Evolutionary conservation across 2,329 filamentous ascomycete species (phyloP).

Genomic region (Microdochium paspali): DNA sequence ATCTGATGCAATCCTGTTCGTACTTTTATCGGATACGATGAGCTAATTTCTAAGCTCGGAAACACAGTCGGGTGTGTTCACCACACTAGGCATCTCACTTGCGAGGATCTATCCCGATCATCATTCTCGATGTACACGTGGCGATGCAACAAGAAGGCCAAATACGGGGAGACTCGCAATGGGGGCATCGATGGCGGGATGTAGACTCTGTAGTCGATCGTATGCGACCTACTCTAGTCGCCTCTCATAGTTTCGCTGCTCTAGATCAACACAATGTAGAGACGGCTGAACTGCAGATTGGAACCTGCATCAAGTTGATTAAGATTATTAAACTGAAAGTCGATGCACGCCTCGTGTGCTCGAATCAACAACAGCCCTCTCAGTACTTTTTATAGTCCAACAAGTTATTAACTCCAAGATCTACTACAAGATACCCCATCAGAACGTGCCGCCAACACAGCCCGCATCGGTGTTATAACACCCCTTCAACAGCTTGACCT

Average conservation of each 20-base stretch:
- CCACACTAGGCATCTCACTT: conserved; percentile 6
- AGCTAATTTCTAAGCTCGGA: too few species aligned
- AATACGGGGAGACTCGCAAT: conserved; percentile 2
- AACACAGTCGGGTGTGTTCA: conserved; percentile 6
- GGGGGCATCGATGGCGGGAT: conserved; percentile 5
- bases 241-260: background rate
- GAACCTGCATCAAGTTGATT: too few species aligned
- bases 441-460: background rate
- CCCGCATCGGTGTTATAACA: background rate
- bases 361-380: too few species aligned
- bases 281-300: too few species aligned
- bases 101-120: conserved; percentile 2
- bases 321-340: too few species aligned
- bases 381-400: too few species aligned
- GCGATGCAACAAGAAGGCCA: conserved; percentile 5
- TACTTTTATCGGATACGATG: too few species aligned
- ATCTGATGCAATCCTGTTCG: background rate
- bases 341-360: too few species aligned
- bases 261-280: too few species aligned
- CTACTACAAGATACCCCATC: too few species aligned
- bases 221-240: background rate
- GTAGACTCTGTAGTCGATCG: conserved; percentile 4
- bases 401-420: too few species aligned
- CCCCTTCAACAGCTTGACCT: background rate
- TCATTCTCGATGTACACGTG: conserved; percentile 7